Conservation (phyloP, 2,329 filamentous ascomycete species). For the Leptodontidium sp. region DNA sequence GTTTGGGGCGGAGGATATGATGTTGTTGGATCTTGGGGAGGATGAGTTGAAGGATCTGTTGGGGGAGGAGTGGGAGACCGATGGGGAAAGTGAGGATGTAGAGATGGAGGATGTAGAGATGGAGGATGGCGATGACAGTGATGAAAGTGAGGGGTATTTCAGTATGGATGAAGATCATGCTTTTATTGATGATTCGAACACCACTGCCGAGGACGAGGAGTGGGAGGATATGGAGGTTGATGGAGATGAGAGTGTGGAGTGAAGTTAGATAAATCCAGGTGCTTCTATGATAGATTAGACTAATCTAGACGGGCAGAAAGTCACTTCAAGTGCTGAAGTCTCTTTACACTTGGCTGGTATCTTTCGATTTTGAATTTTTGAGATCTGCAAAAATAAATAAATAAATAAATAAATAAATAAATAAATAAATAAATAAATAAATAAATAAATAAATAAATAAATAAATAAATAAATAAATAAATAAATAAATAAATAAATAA, state of each 20-base stretch:
- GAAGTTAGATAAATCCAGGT: background rate
- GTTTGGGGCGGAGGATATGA: conserved; percentile 17
- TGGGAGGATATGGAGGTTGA: conserved; percentile 15
- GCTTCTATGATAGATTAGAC: background rate
- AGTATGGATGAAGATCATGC: background rate
- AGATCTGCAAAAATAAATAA: too few relatives aligned
- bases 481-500: too few relatives aligned
- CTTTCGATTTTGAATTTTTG: too few relatives aligned
- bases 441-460: too few relatives aligned
- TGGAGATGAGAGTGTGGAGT: background rate
- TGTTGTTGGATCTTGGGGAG: conserved; percentile 15
- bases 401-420: too few relatives aligned
- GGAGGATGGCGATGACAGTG: background rate
- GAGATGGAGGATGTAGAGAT: conserved; percentile 12
- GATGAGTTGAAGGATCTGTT: conserved; percentile 16
- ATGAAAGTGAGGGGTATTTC: background rate
- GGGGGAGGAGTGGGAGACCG: conserved; percentile 23
- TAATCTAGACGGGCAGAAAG: too few relatives aligned
- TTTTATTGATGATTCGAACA: background rate
- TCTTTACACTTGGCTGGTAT: background rate
- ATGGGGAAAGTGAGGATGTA: conserved; percentile 10
- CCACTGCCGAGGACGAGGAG: background rate
- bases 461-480: too few relatives aligned
- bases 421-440: too few relatives aligned
- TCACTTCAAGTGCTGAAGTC: conserved; percentile 1